These are phyloP conservation scores for Blastobotrys peoriensis DNA, from an alignment of 805 yeast genomes.

Conservation along the genomic window DNA sequence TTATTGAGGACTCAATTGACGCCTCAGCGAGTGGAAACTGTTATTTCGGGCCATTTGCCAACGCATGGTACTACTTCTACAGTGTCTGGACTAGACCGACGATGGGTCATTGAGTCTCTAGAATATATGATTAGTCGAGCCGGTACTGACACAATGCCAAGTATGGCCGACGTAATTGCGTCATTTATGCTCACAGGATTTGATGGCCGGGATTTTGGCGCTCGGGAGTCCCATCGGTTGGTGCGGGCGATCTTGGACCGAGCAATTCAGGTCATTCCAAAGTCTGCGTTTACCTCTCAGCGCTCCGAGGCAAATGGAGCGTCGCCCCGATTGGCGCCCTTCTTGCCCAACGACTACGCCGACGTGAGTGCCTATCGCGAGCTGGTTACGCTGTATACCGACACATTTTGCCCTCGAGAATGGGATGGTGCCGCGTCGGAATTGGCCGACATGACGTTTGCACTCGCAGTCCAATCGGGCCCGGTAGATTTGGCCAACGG, in stretches of 20 bases:
- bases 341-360: neutral
- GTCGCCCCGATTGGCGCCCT: neutral
- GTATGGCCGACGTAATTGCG: neutral
- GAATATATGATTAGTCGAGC: neutral
- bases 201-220: neutral
- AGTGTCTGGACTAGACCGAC: neutral
- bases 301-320: neutral
- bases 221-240: neutral
- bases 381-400: neutral
- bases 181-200: neutral
- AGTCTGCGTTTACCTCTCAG: neutral
- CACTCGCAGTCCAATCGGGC: slow-evolving; percentile 24
- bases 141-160: neutral
- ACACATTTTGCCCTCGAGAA: neutral
- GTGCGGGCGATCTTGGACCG: neutral
- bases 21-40: neutral
- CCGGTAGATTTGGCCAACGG: slow-evolving; percentile 19
- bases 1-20: neutral
- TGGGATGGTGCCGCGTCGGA: slow-evolving; percentile 9
- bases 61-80: neutral
- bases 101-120: neutral
- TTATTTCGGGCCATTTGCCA: neutral
- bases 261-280: neutral
- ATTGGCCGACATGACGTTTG: slow-evolving; percentile 24
- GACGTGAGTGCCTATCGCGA: neutral